These are phyloP conservation scores for Populus hybrid DNA, from an alignment of 441 rosid species.

Conservation along the genomic window DNA sequence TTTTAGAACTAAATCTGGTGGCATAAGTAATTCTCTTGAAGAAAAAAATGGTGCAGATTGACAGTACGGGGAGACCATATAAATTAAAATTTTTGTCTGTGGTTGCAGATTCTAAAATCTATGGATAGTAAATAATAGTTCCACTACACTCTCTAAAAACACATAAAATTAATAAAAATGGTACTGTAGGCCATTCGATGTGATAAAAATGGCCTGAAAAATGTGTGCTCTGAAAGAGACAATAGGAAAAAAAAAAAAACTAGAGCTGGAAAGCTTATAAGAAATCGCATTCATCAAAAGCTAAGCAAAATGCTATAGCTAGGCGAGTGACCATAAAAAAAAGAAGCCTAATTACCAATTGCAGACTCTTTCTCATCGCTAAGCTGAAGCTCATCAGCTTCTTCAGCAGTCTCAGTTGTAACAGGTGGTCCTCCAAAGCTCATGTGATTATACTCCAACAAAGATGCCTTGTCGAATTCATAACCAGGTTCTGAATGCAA, in stretches of 20 bases:
- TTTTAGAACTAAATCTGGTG: constrained; percentile 4
- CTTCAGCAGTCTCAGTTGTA: constrained; percentile 62
- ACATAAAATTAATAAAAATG: background rate
- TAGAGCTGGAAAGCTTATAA: background rate
- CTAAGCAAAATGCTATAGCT: background rate
- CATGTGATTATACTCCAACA: constrained; percentile 86
- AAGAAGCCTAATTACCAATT: constrained; percentile 46
- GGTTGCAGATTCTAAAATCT: background rate
- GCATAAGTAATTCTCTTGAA: background rate
- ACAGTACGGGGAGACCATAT: background rate
- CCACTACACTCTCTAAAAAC: background rate
- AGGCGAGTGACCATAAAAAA: background rate
- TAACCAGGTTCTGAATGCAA: constrained; percentile 71
- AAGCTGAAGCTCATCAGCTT: constrained; percentile 64
- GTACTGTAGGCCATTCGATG: background rate
- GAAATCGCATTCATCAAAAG: background rate
- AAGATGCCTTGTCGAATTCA: constrained; percentile 63
- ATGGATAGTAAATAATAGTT: background rate
- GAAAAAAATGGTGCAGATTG: background rate
- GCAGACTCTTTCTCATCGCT: constrained; percentile 65
- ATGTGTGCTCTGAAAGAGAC: background rate
- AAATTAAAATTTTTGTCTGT: background rate
- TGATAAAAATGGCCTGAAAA: background rate
- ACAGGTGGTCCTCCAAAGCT: constrained; percentile 94
- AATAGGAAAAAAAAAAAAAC: background rate